Base-by-base conservation (phyloP, 2,329 filamentous ascomycete species). In the Fusarium siculi region DNA sequence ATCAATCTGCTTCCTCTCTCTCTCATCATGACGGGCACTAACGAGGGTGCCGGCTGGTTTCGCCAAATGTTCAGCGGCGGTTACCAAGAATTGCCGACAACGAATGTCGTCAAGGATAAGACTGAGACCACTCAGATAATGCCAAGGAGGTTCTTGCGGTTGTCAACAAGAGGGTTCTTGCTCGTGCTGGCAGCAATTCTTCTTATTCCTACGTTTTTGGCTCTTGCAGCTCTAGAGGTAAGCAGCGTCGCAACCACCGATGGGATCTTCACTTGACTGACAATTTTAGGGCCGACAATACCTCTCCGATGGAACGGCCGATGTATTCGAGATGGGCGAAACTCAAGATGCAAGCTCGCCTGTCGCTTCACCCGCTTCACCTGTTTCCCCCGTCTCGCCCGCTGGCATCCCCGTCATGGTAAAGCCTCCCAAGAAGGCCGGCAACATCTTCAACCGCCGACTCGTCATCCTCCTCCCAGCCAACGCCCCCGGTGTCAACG, bases 391-490 rank as follows among this genome's bases (percentile, higher is more conserved):
- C n/a, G 30, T 15, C 8, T n/a, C 28, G 4, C 57, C 43, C 23
- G n/a, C 50, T 37, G 40, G 56, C 18, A 34, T 69, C 30, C 66
- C 66, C 16, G 66, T 64, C 8, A 23, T 34, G 50, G 36, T 46
- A 19, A 42, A n/a, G 4, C 66, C 66, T 43, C 37, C 55, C 7
- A 19, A 30, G 9, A 42, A 42, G 21, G 32, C 18, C 6, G 16
- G 30, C 9, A 21, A 34, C 12, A 39, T 69, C 36, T 46, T 49
- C 39, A 68, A 71, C 21, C 76, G 68, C 30, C 73, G 70, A 16
- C 52, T 77, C 6, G 65, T 75, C 15, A 62, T 77, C 18, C 44
- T 77, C 19, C 63, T 77, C 7, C 74, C 74, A 2, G 66, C 73
- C 9, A 66, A 75, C 15, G 53, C 68, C 3, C 72, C 78, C 2